phyloP scores from a whole-genome alignment of 2,329 filamentous ascomycete species.

The Hypoxylon sp. region DNA sequence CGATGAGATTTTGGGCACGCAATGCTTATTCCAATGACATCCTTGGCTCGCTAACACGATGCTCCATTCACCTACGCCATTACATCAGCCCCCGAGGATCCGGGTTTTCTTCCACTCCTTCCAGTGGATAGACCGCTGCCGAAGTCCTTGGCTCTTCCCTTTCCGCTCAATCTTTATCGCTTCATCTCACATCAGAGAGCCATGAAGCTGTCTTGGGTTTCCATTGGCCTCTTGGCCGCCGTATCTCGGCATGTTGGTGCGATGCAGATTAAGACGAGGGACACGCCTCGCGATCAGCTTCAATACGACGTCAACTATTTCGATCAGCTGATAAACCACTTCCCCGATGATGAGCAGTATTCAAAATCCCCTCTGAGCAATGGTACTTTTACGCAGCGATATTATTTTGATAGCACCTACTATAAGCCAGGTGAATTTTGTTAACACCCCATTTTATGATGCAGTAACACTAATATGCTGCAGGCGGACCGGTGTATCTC shows the following conservation, averaged over 20 bases:
- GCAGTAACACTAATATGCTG: slow-evolving; percentile 21
- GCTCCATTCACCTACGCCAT: not conserved
- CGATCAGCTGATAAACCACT: slow-evolving; percentile 55
- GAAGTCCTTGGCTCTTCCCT: too few species aligned
- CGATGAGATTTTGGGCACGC: slow-evolving; percentile 8
- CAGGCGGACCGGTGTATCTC: slow-evolving; percentile 55
- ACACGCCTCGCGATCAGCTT: slow-evolving; percentile 32
- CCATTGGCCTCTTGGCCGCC: slow-evolving; percentile 31
- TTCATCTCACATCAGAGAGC: slow-evolving; percentile 1
- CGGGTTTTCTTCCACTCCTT: not conserved
- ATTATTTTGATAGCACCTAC: slow-evolving; percentile 62
- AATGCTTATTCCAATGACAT: slow-evolving; percentile 26
- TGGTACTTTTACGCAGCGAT: slow-evolving; percentile 63
- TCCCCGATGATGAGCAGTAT: slow-evolving; percentile 52
- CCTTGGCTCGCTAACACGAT: slow-evolving; percentile 1
- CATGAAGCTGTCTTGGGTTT: slow-evolving; percentile 33
- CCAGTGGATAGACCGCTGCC: too few species aligned
- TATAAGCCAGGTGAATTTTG: slow-evolving; percentile 53
- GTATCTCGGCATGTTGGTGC: slow-evolving; percentile 24
- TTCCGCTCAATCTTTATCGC: not conserved
- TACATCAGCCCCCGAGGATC: slow-evolving; percentile 10
- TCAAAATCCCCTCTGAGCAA: slow-evolving; percentile 48
- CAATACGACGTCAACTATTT: slow-evolving; percentile 45
- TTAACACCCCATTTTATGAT: not conserved
- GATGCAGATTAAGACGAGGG: slow-evolving; percentile 33